Evolutionary conservation across 495 filamentous ascomycete species (phyloP), one percentile per base, ranked within the genome.

Genomic region (Penicillium antarcticum): DNA sequence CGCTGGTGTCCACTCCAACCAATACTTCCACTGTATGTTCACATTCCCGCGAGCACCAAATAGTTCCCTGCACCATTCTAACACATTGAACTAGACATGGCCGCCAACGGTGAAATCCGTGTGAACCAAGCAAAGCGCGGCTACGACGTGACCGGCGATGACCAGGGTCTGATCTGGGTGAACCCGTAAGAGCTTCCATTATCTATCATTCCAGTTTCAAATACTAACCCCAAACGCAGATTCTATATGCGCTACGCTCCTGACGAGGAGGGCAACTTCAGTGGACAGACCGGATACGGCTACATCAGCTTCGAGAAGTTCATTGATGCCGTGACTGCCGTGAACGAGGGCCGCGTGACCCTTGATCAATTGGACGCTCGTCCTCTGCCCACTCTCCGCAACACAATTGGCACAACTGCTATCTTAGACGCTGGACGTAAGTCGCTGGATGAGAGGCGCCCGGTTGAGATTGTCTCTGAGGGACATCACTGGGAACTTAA

Each of bases 231-330:
- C 12, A 11, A 29, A n/a, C 17, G 23, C 16, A 77, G 73, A 31
- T 97, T 97, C 74, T 97, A 97, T 63, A 97, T 97, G 92, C 82
- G 85, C 58, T 97, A 96, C 61, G 91, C 92, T 11, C 91, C 92
- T 12, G 91, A 96, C 56, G 92, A 96, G 66, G 89, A 95, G 66
- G 92, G 92, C 14, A 95, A 96, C 70, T 97, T 97, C 63, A 81
- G 79, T 31, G 92, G 92, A 17, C 92, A 96, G 67, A 87, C 83
- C 6, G 92, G 92, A 1, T 97, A 97, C 62, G 90, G 92, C 12
- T 97, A 96, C 65, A 82, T 96, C 53, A 89, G 85, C 47, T 92
- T 96, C 63, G 92, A 97, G 76, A 97, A 97, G 68, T 96, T 97
- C 66, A 85, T 97, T 12, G 89, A 96, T 64, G 90, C 87, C 3